Percentiles rank a stretch among this genome's conserved stretches.
phyloP scores from a whole-genome alignment of 2,329 filamentous ascomycete genomes.

The Arthrobotrys musiformis region DNA sequence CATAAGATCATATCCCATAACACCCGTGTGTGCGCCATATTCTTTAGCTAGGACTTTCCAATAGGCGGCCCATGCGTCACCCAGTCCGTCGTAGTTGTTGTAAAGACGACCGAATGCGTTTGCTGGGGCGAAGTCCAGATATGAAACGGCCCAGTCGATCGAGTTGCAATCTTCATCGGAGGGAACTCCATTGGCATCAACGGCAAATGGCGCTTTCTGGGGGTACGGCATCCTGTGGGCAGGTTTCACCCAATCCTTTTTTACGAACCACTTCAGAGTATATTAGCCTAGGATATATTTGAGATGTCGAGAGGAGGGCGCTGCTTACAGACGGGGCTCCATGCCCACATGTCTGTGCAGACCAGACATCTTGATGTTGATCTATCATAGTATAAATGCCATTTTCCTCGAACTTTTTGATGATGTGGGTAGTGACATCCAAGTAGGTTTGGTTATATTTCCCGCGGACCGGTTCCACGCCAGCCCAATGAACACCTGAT shows the following conservation, averaged over 20 bases:
- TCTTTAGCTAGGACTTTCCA: constrained; percentile 46
- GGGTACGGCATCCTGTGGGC: constrained; percentile 47
- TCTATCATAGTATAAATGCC: constrained; percentile 53
- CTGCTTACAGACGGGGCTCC: constrained; percentile 40
- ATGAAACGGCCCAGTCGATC: constrained; percentile 47
- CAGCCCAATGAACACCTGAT: constrained; percentile 54
- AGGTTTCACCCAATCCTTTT: constrained; percentile 44
- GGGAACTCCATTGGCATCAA: constrained; percentile 36
- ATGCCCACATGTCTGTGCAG: constrained; percentile 48
- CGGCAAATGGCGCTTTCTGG: constrained; percentile 41
- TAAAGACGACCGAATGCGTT: constrained; percentile 53
- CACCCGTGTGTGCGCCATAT: constrained; percentile 21
- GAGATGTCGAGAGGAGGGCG: neutral
- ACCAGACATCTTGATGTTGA: constrained; percentile 54
- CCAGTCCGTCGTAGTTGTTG: constrained; percentile 52
- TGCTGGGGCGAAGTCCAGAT: constrained; percentile 45
- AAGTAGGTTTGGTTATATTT: constrained; percentile 52
- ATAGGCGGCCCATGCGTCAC: constrained; percentile 49
- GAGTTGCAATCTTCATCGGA: constrained; percentile 46
- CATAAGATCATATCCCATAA: constrained; percentile 55
- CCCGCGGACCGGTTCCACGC: constrained; percentile 40
- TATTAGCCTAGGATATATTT: neutral
- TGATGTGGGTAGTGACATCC: constrained; percentile 43
- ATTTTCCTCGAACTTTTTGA: constrained; percentile 53
- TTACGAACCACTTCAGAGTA: constrained; percentile 46